Base-by-base conservation (phyloP, 2,329 filamentous ascomycete species). In the Nothophoma quercina region DNA sequence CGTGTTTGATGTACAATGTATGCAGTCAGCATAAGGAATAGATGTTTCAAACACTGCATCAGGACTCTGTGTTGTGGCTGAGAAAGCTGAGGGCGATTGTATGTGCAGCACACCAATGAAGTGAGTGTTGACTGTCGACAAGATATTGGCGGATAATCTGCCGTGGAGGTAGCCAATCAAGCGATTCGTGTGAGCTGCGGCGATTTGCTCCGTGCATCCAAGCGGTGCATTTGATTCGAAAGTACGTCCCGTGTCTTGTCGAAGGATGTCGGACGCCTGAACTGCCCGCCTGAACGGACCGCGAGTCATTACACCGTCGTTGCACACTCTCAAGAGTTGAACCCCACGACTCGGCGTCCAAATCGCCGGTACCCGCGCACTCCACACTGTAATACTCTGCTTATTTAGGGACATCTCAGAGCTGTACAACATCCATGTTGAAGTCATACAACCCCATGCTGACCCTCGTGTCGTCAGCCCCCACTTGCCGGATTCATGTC, bases 1-100 rank as follows among this genome's bases (percentile, higher is more conserved):
- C 48, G 51, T 50, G 22, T 56, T 49, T 36, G 36, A 47, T 46
- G 32, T 44, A 56, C 34, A 34, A 47, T 46, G 32, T 44, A 56
- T 55, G 55, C 51, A 49, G 51, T 57, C 58, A 55, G 49, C 39
- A 26, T 49, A n/a, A n/a, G n/a, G n/a, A n/a, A n/a, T n/a, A n/a
- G n/a, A n/a, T n/a, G n/a, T n/a, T n/a, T n/a, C n/a, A n/a, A n/a
- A n/a, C n/a, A n/a, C n/a, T n/a, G n/a, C n/a, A n/a, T n/a, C n/a
- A n/a, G n/a, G n/a, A n/a, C n/a, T n/a, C n/a, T n/a, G n/a, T n/a
- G n/a, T n/a, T n/a, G n/a, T n/a, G n/a, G n/a, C n/a, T n/a, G n/a
- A n/a, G n/a, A n/a, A n/a, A n/a, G n/a, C n/a, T n/a, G n/a, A n/a
- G n/a, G n/a, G n/a, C n/a, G n/a, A n/a, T n/a, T n/a, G n/a, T n/a